These are phyloP conservation scores for Boletales sp. DNA, from an alignment of 768 basidiomycete species.

Conservation along the genomic window DNA sequence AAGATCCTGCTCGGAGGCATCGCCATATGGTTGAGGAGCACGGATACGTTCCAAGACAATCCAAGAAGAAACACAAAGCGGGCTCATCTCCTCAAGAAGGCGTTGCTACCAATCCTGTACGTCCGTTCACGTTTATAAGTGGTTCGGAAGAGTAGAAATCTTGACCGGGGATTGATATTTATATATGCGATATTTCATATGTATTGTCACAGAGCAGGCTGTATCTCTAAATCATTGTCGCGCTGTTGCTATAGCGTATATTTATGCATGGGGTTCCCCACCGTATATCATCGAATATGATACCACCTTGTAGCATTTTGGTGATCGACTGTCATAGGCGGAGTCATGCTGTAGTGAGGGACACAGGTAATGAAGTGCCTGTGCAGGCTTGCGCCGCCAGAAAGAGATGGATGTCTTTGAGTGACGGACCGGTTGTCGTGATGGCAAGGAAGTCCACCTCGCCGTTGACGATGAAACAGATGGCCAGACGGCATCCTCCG, in stretches of 20 bases:
- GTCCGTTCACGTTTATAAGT: slow-evolving; percentile 31
- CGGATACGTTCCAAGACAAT: slow-evolving; percentile 45
- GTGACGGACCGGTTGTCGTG: slow-evolving; percentile 8
- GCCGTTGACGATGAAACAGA: slow-evolving; percentile 26
- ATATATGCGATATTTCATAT: slow-evolving; percentile 18
- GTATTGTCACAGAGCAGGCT: slow-evolving; percentile 18
- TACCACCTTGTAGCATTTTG: slow-evolving; percentile 18
- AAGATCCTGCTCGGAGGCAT: slow-evolving; percentile 62
- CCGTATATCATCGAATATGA: slow-evolving; percentile 13
- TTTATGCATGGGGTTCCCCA: slow-evolving; percentile 13
- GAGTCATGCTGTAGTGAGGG: background rate
- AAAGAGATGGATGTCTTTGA: background rate
- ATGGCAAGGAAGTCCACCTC: slow-evolving; percentile 6
- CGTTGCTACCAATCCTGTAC: slow-evolving; percentile 24
- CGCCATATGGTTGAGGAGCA: slow-evolving; percentile 55
- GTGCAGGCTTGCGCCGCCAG: background rate
- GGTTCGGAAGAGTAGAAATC: slow-evolving; percentile 24
- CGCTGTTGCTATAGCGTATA: slow-evolving; percentile 10
- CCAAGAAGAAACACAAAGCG: slow-evolving; percentile 43
- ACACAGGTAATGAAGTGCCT: background rate
- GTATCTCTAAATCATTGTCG: slow-evolving; percentile 22
- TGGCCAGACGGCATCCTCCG: slow-evolving; percentile 14
- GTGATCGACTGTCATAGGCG: background rate
- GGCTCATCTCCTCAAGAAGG: slow-evolving; percentile 27
- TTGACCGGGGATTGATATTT: slow-evolving; percentile 1